Percentiles rank a stretch among this genome's conserved stretches.
These are phyloP conservation scores for Aspergillus cristatus DNA, from an alignment of 495 filamentous ascomycete genomes.

Conservation along the genomic window DNA sequence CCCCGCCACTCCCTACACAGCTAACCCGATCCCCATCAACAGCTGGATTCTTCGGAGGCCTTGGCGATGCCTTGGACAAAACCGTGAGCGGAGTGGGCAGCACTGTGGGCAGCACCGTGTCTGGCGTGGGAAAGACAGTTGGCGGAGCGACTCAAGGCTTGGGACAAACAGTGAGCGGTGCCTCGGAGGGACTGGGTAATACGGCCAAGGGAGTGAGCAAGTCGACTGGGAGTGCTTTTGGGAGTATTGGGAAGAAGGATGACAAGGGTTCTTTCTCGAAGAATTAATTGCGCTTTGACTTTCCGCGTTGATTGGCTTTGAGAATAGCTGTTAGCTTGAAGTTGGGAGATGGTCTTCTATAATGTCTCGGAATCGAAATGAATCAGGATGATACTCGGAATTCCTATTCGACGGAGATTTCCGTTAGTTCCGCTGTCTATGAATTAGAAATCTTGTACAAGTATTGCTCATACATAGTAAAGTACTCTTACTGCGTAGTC, in stretches of 20 bases:
- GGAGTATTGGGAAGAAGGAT: conserved; percentile 2
- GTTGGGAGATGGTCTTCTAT: too few relatives aligned
- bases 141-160: conserved; percentile 23
- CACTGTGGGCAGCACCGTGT: conserved; percentile 22
- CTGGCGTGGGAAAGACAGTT: conserved; percentile 27
- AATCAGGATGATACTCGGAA: too few relatives aligned
- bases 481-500: too few relatives aligned
- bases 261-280: neutral
- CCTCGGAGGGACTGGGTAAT: conserved; percentile 25
- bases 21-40: neutral
- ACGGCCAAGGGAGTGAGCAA: conserved; percentile 18
- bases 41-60: conserved; percentile 22
- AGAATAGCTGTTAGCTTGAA: too few relatives aligned
- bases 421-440: too few relatives aligned
- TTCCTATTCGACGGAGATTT: too few relatives aligned
- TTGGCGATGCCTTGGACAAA: conserved; percentile 27
- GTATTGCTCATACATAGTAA: too few relatives aligned
- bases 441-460: too few relatives aligned
- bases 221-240: conserved; percentile 6
- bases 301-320: too few relatives aligned
- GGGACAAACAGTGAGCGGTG: conserved; percentile 24
- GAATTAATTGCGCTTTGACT: too few relatives aligned
- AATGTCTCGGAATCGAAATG: too few relatives aligned
- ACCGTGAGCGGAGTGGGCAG: conserved; percentile 29
- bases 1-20: neutral